A percentile compares a stretch with the other conserved stretches of the same genome.
These are phyloP conservation scores for Tulasnella sp. DNA, from an alignment of 768 basidiomycete species.

Conservation along the genomic window DNA sequence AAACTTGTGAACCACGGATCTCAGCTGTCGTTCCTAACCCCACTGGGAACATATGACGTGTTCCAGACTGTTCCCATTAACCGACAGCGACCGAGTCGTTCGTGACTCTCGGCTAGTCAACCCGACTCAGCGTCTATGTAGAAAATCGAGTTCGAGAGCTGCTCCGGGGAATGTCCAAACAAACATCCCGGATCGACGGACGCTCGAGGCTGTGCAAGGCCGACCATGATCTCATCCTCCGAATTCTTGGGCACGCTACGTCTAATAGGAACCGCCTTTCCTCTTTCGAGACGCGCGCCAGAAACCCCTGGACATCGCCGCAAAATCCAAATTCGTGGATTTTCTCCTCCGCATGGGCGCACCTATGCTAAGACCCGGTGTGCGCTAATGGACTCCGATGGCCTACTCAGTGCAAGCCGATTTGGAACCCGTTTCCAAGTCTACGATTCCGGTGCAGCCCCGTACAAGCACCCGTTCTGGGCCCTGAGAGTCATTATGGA, in stretches of 20 bases:
- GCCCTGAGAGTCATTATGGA: neutral
- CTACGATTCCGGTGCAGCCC: neutral
- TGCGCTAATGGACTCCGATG: neutral
- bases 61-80: neutral
- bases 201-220: neutral
- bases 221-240: neutral
- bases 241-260: neutral
- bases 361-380: neutral
- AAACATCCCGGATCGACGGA: neutral
- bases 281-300: neutral
- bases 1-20: neutral
- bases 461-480: neutral
- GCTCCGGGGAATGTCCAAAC: neutral
- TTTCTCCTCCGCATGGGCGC: neutral
- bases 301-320: neutral
- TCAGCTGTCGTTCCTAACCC: neutral
- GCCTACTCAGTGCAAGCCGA: neutral
- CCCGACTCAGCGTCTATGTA: neutral
- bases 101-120: neutral
- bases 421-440: neutral
- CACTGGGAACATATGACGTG: neutral
- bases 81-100: neutral
- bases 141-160: neutral
- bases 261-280: neutral
- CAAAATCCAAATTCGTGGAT: neutral